phyloP scores from a whole-genome alignment of 2,329 filamentous ascomycete genomes.

The Apiospora aurea region DNA sequence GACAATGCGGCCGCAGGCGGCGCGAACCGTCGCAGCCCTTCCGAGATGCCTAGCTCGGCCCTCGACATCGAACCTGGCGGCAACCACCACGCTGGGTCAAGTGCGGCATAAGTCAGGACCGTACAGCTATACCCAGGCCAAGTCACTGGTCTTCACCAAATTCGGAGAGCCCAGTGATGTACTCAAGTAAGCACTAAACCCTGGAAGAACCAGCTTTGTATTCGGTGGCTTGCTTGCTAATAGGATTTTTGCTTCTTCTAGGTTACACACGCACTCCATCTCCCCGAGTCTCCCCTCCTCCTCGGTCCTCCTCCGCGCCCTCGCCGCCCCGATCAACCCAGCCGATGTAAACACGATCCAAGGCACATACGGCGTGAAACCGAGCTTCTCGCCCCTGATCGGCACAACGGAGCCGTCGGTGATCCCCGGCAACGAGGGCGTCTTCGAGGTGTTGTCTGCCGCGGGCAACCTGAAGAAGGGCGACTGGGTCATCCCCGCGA shows the following conservation, averaged over 20 bases:
- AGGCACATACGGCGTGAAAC: conserved; percentile 90
- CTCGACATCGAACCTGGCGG: conserved; percentile 26
- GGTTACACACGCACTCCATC: conserved; percentile 78
- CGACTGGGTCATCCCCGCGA: conserved; percentile 93
- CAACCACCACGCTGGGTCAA: conserved; percentile 33
- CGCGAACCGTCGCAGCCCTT: conserved; percentile 16
- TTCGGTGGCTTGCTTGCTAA: conserved; percentile 22
- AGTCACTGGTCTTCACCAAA: conserved; percentile 78
- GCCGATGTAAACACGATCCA: conserved; percentile 98
- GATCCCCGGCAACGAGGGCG: conserved; percentile 88
- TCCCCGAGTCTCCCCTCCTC: conserved; percentile 72
- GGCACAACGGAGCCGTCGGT: conserved; percentile 80
- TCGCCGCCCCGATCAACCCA: conserved; percentile 93
- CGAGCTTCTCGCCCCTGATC: conserved; percentile 76
- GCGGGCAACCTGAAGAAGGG: conserved; percentile 63
- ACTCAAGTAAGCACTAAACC: conserved; percentile 55
- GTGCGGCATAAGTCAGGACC: conserved; percentile 63
- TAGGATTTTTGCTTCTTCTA: conserved; percentile 36
- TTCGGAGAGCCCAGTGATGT: conserved; percentile 80
- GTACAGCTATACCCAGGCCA: conserved; percentile 85
- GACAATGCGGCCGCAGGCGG: conserved; percentile 16
- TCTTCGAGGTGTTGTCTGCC: conserved; percentile 78
- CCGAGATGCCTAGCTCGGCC: conserved; percentile 24
- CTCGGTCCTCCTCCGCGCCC: conserved; percentile 80
- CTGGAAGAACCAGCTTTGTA: conserved; percentile 20